These are phyloP conservation scores for Croton laevigatus DNA, from an alignment of 441 rosid genomes.

Conservation along the genomic window DNA sequence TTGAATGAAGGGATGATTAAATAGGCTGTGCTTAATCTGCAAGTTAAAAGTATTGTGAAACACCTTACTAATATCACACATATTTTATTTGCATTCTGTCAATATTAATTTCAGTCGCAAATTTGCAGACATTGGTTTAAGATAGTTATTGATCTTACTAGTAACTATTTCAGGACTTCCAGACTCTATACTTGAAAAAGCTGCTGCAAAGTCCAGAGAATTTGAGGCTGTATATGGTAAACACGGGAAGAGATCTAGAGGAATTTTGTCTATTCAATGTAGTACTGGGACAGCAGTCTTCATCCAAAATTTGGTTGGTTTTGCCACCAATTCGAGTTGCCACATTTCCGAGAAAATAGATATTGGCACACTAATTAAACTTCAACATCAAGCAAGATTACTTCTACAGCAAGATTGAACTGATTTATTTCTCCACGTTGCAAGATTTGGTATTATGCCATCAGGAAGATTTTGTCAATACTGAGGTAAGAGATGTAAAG, in stretches of 20 bases:
- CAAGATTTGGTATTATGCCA: not conserved
- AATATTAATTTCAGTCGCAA: not conserved
- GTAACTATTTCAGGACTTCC: conserved; percentile 68
- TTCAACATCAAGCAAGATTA: conserved; percentile 47
- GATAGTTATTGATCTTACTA: conserved; percentile 4
- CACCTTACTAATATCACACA: too few species aligned
- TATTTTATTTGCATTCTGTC: not conserved
- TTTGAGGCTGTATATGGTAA: conserved; percentile 65
- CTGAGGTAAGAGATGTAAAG: not conserved
- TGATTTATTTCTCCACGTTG: not conserved
- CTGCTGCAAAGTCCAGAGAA: conserved; percentile 68
- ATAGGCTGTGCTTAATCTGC: not conserved
- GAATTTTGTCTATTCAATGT: conserved; percentile 16
- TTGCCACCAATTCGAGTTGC: conserved; percentile 19
- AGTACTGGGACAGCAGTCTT: conserved; percentile 27
- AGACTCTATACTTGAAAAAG: conserved; percentile 56
- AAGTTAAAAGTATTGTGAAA: too few species aligned
- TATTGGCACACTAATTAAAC: conserved; percentile 34
- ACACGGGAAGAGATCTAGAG: conserved; percentile 24
- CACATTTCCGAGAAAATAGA: conserved; percentile 15
- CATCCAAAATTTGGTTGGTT: conserved; percentile 41
- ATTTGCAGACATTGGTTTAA: not conserved
- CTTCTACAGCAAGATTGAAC: conserved; percentile 34
- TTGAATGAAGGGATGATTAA: not conserved
- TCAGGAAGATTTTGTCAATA: not conserved